These are phyloP conservation scores for Sugiyamaella mastotermitis DNA, from an alignment of 805 yeast genomes.

Conservation along the genomic window DNA sequence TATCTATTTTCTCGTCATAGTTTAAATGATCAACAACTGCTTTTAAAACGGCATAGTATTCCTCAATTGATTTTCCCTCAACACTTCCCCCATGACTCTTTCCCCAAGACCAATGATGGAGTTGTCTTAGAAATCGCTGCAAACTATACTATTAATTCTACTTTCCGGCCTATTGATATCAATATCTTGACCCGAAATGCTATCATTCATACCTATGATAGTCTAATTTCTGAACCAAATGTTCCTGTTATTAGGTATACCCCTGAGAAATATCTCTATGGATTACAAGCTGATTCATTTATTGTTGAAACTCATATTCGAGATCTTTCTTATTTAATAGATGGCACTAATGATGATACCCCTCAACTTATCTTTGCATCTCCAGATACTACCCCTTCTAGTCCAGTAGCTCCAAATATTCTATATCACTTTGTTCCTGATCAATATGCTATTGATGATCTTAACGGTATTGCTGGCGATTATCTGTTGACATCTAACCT, in stretches of 20 bases:
- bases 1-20: constrained; percentile 33
- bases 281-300: constrained; percentile 53
- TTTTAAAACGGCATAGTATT: constrained; percentile 41
- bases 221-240: constrained; percentile 23
- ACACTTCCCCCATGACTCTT: constrained; percentile 23
- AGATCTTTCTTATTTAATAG: constrained; percentile 49
- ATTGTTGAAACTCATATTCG: constrained; percentile 67
- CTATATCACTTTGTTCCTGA: constrained; percentile 62
- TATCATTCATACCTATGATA: constrained; percentile 43
- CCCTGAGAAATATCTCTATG: constrained; percentile 53
- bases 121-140: constrained; percentile 30
- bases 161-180: constrained; percentile 30
- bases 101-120: constrained; percentile 15
- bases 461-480: constrained; percentile 12
- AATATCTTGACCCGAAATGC: constrained; percentile 44
- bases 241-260: constrained; percentile 36
- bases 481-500: constrained; percentile 30
- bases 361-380: constrained; percentile 62
- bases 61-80: constrained; percentile 31
- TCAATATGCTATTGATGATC: constrained; percentile 30
- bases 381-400: constrained; percentile 1
- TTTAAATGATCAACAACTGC: constrained; percentile 11
- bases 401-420: constrained; percentile 19
- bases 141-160: constrained; percentile 32
- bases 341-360: constrained; percentile 35